Conservation (phyloP, 306 rosid species). For the Begonia masoniana region DNA sequence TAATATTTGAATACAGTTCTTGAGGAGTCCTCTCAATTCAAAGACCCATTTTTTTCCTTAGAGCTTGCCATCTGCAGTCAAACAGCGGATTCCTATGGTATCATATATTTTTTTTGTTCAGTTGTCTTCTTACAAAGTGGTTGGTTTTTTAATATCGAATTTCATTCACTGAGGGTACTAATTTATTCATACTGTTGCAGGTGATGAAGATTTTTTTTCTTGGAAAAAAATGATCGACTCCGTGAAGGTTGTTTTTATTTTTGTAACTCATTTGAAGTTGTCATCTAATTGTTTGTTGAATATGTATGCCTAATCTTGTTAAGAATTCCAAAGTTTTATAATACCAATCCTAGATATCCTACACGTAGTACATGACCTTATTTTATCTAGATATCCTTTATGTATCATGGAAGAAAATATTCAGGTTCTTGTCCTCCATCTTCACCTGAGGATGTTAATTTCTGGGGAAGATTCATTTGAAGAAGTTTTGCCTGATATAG, state of each 20-base stretch:
- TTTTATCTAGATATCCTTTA: neutral
- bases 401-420: constrained; percentile 1
- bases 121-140: too few species aligned
- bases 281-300: neutral
- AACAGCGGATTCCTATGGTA: constrained; percentile 16
- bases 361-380: neutral
- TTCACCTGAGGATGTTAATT: constrained; percentile 49
- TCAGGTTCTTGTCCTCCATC: constrained; percentile 60
- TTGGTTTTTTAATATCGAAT: neutral
- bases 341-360: too few species aligned
- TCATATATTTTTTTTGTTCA: constrained; percentile 5
- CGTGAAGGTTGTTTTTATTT: constrained; percentile 46
- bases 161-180: too few species aligned
- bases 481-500: constrained; percentile 20
- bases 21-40: constrained; percentile 46
- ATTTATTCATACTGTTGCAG: constrained; percentile 31
- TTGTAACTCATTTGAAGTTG: neutral
- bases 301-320: neutral
- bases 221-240: constrained; percentile 61
- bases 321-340: too few species aligned
- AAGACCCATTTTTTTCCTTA: constrained; percentile 54
- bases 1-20: constrained; percentile 27
- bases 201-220: constrained; percentile 30
- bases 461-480: constrained; percentile 33
- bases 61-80: constrained; percentile 36